Base-by-base conservation (phyloP, 2,329 filamentous ascomycete genomes). In the Sordariomycetes sp. region DNA sequence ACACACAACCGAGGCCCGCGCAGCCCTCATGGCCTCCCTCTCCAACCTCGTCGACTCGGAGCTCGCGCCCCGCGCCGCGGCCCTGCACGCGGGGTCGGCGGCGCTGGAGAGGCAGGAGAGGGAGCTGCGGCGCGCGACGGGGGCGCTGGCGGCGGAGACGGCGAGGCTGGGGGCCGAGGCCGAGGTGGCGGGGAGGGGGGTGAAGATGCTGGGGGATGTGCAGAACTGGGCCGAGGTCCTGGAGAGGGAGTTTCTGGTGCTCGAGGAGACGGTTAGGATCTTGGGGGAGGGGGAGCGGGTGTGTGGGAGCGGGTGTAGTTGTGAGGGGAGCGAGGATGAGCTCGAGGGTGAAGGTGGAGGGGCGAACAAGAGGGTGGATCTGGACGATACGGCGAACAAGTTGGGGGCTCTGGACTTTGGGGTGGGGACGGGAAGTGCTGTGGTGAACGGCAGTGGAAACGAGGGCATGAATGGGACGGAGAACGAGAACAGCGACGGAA, bases 161-260 rank as follows among this genome's bases (percentile, higher is more conserved):
- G 81, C 84, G 60, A 79, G 81, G 68, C 77, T 89, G 65, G 78
- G 81, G 62, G 78, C 78, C 62, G 74, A 89, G 63, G 82, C 83
- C 5, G 79, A 80, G 62, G 77, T 76, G 59, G 84, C 84, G 39
- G 79, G 80, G 52, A 77, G 78, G 62, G 78, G 77, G 65, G 73
- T 92, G 59, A 91, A 90, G 72, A 87, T 90, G 75, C 74, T 90
- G 60, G 87, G 88, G 25, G 85, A 90, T 66, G 80, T 92, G 66
- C 87, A 92, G 75, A 91, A 91, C 68, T 94, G 88, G 88, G 87
- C 88, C 24, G 89, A 94, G 77, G 82, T 90, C 71, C 75, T 92
- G 65, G 88, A 85, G 75, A 69, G 81, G 59, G 81, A 85, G 62
- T 83, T 87, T 61, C 61, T 85, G 57, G 53, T 84, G 52, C 66